Evolutionary conservation across 2,329 filamentous ascomycete species (phyloP).

Genomic region (Aspergillus sojae): DNA sequence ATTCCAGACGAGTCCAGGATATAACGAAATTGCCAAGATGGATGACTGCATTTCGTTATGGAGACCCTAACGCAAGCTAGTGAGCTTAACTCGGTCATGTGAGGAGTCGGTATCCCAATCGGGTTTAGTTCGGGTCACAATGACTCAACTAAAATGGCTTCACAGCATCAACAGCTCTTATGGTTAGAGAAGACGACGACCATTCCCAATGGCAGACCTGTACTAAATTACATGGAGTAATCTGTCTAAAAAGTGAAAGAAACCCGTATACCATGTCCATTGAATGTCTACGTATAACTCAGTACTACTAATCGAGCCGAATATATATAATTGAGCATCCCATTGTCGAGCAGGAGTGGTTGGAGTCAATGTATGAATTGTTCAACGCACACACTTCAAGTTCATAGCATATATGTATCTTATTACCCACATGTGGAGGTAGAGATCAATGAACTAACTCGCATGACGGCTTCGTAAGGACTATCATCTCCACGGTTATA

Average conservation of each 20-base stretch:
- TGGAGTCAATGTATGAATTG: fast-evolving
- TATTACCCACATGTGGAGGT: too few species aligned
- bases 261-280: too few species aligned
- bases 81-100: neutral
- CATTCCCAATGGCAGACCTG: too few species aligned
- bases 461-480: neutral
- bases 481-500: constrained; percentile 5
- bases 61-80: neutral
- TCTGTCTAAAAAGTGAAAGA: too few species aligned
- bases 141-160: too few species aligned
- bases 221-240: too few species aligned
- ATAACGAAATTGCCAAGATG: neutral
- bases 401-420: too few species aligned
- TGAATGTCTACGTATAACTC: fast-evolving
- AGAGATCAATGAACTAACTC: too few species aligned
- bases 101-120: neutral
- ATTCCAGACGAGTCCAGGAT: neutral
- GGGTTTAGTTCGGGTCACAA: neutral
- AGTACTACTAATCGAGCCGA: fast-evolving
- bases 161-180: too few species aligned
- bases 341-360: fast-evolving
- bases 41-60: neutral
- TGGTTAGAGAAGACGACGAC: neutral
- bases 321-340: too few species aligned
- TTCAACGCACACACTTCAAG: too few species aligned